Conservation (phyloP, 139 green algal genomes). For the Nannochloris sp. region DNA sequence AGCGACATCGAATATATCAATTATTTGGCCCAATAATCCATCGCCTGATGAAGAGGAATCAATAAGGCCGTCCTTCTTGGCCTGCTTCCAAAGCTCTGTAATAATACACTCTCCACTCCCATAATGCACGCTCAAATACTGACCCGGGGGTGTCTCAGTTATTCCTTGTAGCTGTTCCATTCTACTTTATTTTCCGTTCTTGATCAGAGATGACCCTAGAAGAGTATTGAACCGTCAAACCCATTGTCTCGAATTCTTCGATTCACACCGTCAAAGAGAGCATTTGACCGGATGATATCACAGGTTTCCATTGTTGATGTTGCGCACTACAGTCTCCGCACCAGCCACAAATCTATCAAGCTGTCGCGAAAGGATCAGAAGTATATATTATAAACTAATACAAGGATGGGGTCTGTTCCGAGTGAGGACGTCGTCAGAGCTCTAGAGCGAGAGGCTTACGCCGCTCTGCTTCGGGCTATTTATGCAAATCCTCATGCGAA, state of each 20-base stretch:
- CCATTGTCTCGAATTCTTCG: too few species aligned
- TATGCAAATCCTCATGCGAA: slow-evolving; percentile 5
- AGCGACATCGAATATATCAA: not conserved
- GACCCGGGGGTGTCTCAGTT: too few species aligned
- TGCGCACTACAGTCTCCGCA: too few species aligned
- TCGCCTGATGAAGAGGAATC: not conserved
- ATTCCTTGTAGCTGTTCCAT: too few species aligned
- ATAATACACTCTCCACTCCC: too few species aligned
- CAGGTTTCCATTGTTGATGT: too few species aligned
- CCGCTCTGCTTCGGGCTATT: slow-evolving; percentile 28
- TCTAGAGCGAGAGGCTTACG: slow-evolving; percentile 35
- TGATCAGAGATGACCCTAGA: too few species aligned
- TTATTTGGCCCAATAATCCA: not conserved
- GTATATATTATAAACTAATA: not conserved
- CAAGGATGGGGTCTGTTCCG: not conserved
- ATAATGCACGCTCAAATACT: too few species aligned
- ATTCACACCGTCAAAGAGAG: too few species aligned
- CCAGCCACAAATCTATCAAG: not conserved
- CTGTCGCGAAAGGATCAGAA: not conserved
- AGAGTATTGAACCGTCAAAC: too few species aligned
- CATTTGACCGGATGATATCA: too few species aligned
- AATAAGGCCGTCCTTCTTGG: not conserved
- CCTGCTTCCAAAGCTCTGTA: not conserved
- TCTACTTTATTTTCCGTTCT: too few species aligned
- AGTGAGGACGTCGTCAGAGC: slow-evolving; percentile 2